These are phyloP conservation scores for Fagus crenata DNA, from an alignment of 306 rosid species.

Conservation along the genomic window DNA sequence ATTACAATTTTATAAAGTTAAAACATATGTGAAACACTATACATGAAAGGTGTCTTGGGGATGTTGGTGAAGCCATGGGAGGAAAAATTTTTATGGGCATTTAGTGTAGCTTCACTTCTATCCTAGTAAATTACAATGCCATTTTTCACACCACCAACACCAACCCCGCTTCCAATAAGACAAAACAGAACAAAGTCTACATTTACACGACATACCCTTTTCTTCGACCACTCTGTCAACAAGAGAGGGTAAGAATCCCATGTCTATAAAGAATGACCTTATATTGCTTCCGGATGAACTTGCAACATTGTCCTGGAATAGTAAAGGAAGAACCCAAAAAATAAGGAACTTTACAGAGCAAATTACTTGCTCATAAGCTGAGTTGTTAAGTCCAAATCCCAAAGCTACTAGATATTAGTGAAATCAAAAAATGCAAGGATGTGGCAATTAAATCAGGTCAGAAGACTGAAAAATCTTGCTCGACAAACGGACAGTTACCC, in stretches of 20 bases:
- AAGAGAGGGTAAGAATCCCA: constrained; percentile 73
- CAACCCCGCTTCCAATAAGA: constrained; percentile 18
- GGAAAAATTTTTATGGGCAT: constrained; percentile 19
- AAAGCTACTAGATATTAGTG: too few relatives aligned
- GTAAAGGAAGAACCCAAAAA: not conserved
- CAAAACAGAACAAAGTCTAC: not conserved
- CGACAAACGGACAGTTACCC: not conserved
- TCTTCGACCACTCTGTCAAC: constrained; percentile 74
- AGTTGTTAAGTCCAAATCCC: constrained; percentile 27
- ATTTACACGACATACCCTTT: constrained; percentile 56
- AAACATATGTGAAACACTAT: not conserved
- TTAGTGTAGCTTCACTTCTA: not conserved
- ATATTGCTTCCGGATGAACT: constrained; percentile 71
- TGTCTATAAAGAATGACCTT: constrained; percentile 59
- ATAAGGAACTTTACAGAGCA: not conserved
- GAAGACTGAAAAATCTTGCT: not conserved
- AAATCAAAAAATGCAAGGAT: not conserved
- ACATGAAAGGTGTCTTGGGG: not conserved
- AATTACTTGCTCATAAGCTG: not conserved
- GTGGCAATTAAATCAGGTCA: not conserved
- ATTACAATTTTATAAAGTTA: not conserved
- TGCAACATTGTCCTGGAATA: constrained; percentile 56
- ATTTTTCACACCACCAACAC: constrained; percentile 1
- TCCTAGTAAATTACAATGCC: not conserved
- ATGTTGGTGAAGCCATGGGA: not conserved